Base-by-base conservation (phyloP, 208 protist genomes). In the Trypanosoma mega region DNA sequence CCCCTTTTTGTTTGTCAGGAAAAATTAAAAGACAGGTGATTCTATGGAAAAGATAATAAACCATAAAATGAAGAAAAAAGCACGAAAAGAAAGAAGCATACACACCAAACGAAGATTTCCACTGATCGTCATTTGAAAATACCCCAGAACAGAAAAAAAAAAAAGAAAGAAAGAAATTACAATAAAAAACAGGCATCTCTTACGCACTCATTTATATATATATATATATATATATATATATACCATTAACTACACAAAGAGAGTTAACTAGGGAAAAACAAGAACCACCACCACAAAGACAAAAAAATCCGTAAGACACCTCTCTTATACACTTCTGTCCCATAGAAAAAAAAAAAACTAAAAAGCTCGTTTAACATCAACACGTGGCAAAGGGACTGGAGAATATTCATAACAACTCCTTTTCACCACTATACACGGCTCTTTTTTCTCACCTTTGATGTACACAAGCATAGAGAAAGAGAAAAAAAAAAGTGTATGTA, bases 341-440 rank as follows among this genome's bases (percentile, higher is more conserved):
- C 11, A 30, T 47, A 41, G 24, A 31, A 72, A 72, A 34, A 65
- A 55, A 14, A 7, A 24, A 44, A 63, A 52, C 48, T 47, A 37
- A 46, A n/a, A 7, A 27, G 21, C 8, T 24, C 26, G 18, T 7
- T 48, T 16, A 26, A 41, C 58, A 54, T 7, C 67, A 53, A 29
- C 18, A 43, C 27, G n/a, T n/a, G n/a, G n/a, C n/a, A n/a, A n/a
- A n/a, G n/a, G n/a, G n/a, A n/a, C n/a, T n/a, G n/a, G n/a, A n/a
- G n/a, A n/a, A n/a, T n/a, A n/a, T n/a, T n/a, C n/a, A n/a, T n/a
- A n/a, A n/a, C n/a, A n/a, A n/a, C n/a, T n/a, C n/a, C n/a, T n/a
- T n/a, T n/a, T n/a, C n/a, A n/a, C n/a, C n/a, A n/a, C n/a, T n/a
- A n/a, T n/a, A n/a, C n/a, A n/a, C n/a, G n/a, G n/a, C n/a, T n/a